These are phyloP conservation scores for Penicillium coffeae DNA, from an alignment of 495 filamentous ascomycete species.

Conservation along the genomic window DNA sequence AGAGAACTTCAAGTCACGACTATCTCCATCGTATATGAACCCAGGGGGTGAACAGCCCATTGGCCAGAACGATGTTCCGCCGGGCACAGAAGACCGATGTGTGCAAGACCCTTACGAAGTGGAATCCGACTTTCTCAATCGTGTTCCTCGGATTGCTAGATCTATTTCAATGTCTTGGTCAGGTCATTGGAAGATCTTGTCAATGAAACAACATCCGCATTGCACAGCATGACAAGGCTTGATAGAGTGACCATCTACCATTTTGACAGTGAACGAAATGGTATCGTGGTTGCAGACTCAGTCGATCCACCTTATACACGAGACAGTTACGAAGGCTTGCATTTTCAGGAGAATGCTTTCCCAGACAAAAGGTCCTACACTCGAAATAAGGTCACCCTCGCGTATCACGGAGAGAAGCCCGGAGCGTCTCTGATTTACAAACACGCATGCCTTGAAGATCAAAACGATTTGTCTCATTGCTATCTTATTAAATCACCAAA, in stretches of 20 bases:
- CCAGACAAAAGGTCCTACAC: conserved; percentile 68
- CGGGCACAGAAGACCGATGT: too few species aligned
- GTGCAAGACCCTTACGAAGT: too few species aligned
- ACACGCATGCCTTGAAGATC: conserved; percentile 58
- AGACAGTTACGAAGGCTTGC: conserved; percentile 73
- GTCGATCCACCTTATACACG: conserved; percentile 66
- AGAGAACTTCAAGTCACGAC: too few species aligned
- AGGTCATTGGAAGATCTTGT: conserved; percentile 50
- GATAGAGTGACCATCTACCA: conserved; percentile 87
- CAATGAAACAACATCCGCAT: conserved; percentile 14
- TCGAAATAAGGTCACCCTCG: conserved; percentile 39
- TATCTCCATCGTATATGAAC: too few species aligned
- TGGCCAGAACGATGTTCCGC: too few species aligned
- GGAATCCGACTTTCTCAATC: background rate
- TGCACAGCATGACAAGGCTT: conserved; percentile 78
- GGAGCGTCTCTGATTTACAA: conserved; percentile 71
- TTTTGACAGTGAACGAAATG: conserved; percentile 75
- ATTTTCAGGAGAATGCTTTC: conserved; percentile 82
- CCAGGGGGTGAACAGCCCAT: too few species aligned
- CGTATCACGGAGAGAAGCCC: conserved; percentile 10
- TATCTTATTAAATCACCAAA: conserved; percentile 81
- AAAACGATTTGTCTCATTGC: conserved; percentile 70
- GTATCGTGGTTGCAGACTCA: conserved; percentile 75
- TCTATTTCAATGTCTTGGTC: conserved; percentile 66
- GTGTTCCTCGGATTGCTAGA: conserved; percentile 19